A percentile compares a stretch with the other conserved stretches of the same genome.
Conservation (phyloP, 768 basidiomycete species). For the Termitomyces eurrhizus region DNA sequence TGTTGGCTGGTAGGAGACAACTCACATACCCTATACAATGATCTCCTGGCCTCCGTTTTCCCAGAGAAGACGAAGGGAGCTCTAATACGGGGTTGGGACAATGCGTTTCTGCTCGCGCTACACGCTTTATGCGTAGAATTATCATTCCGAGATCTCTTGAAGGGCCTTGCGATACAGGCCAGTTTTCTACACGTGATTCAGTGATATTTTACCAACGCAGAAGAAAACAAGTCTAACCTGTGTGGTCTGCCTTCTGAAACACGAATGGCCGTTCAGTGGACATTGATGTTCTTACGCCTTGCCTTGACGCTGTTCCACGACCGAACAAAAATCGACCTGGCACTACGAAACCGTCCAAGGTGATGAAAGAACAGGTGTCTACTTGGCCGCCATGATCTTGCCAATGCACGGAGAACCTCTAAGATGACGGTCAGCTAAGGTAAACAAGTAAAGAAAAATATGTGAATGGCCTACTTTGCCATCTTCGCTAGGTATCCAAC, state of each 20-base stretch:
- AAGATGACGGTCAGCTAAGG: conserved; percentile 1
- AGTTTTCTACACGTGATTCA: conserved; percentile 4
- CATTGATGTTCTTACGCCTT: conserved; percentile 47
- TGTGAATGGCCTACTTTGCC: conserved; percentile 42
- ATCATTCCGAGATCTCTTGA: conserved; percentile 51
- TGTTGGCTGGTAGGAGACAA: background rate
- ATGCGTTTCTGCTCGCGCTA: conserved; percentile 21
- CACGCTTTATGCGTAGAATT: conserved; percentile 42
- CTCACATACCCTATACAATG: conserved; percentile 42
- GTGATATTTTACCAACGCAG: background rate
- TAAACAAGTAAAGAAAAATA: background rate
- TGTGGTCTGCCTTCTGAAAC: conserved; percentile 42
- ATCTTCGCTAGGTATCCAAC: conserved; percentile 63
- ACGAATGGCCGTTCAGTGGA: conserved; percentile 56
- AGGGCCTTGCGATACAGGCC: conserved; percentile 13
- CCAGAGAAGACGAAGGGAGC: conserved; percentile 29
- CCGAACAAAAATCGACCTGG: conserved; percentile 64
- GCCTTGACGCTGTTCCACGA: conserved; percentile 47
- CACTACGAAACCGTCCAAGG: conserved; percentile 59
- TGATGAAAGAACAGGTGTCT: conserved; percentile 57
- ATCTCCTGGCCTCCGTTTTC: conserved; percentile 38
- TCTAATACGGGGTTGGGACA: conserved; percentile 40
- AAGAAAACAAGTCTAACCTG: conserved; percentile 25
- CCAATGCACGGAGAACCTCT: conserved; percentile 66
- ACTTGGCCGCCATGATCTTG: conserved; percentile 51